Conservation (phyloP, 1,284 basidiomycete genomes). For the Fomitopsis schrenkii region DNA sequence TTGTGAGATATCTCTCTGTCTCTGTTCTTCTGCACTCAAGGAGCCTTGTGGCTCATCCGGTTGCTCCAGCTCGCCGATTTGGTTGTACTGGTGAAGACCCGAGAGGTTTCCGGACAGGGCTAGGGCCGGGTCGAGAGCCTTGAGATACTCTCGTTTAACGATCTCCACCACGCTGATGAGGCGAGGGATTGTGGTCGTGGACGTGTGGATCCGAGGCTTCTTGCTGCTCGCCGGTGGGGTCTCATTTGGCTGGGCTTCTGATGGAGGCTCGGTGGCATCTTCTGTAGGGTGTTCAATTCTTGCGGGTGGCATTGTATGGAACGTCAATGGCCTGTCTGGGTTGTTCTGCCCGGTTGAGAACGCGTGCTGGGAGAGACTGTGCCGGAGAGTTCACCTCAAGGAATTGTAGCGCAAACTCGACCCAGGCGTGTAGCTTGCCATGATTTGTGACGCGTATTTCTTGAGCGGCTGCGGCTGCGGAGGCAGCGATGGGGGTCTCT, state of each 20-base stretch:
- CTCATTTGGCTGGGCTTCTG: background rate
- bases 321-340: conserved; percentile 48
- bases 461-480: conserved; percentile 17
- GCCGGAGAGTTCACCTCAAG: conserved; percentile 38
- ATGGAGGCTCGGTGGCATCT: background rate
- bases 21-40: conserved; percentile 27
- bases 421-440: conserved; percentile 62
- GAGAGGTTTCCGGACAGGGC: conserved; percentile 21
- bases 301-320: conserved; percentile 62
- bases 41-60: conserved; percentile 16
- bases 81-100: conserved; percentile 81
- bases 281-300: background rate
- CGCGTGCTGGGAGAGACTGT: background rate
- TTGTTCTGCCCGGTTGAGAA: conserved; percentile 41
- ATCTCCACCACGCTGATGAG: conserved; percentile 80
- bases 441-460: conserved; percentile 58
- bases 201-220: conserved; percentile 19
- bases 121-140: conserved; percentile 38
- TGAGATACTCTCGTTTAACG: conserved; percentile 76
- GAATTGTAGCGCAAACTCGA: conserved; percentile 57
- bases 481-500: too few relatives aligned
- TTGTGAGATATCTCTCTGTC: conserved; percentile 30
- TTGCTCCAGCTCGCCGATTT: conserved; percentile 58
- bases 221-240: conserved; percentile 3
- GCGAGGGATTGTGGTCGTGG: conserved; percentile 53